A percentile compares a stretch with the other conserved stretches of the same genome.
Conservation (phyloP, 169 alveolate genomes). For the Eimeria brunetti region DNA sequence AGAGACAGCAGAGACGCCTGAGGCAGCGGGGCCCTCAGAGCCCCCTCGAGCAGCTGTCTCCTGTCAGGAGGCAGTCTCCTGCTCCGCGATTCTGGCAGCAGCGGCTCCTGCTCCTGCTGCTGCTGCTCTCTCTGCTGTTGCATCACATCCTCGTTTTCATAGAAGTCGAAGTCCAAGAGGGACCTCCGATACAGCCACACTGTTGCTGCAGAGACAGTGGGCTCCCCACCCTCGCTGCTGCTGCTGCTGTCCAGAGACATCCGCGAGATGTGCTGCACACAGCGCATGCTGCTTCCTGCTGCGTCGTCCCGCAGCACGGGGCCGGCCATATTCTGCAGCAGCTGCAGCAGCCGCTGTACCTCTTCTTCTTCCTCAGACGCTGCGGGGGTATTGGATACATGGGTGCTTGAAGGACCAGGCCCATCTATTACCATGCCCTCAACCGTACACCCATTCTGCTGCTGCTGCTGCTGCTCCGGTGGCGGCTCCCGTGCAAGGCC, state of each 20-base stretch:
- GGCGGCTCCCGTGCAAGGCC: slow-evolving; percentile 34
- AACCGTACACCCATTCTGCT: slow-evolving; percentile 8
- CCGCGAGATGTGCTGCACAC: slow-evolving; percentile 71
- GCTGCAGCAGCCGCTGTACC: slow-evolving; percentile 68
- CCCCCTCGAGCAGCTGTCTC: slow-evolving; percentile 33
- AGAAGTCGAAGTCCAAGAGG: slow-evolving; percentile 73
- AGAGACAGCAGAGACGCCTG: slow-evolving; percentile 76
- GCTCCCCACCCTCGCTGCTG: slow-evolving; percentile 35
- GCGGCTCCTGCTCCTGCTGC: slow-evolving; percentile 76
- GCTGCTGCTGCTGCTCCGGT: slow-evolving; percentile 65
- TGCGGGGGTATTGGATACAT: not conserved
- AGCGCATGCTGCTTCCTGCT: slow-evolving; percentile 75
- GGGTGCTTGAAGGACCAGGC: not conserved
- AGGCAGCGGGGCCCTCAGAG: slow-evolving; percentile 67
- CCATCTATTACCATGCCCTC: slow-evolving; percentile 48
- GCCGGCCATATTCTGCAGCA: slow-evolving; percentile 55
- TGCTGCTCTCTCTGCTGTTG: slow-evolving; percentile 66
- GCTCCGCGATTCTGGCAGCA: slow-evolving; percentile 37
- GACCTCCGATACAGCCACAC: slow-evolving; percentile 75
- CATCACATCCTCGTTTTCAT: slow-evolving; percentile 57
- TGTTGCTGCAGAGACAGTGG: slow-evolving; percentile 62
- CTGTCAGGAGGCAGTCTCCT: slow-evolving; percentile 21
- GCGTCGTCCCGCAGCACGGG: slow-evolving; percentile 66
- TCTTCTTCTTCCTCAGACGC: slow-evolving; percentile 63
- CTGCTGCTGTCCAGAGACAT: slow-evolving; percentile 20